Evolutionary conservation across 2,329 filamentous ascomycete species (phyloP).

Genomic region (Bretziella fagacearum): DNA sequence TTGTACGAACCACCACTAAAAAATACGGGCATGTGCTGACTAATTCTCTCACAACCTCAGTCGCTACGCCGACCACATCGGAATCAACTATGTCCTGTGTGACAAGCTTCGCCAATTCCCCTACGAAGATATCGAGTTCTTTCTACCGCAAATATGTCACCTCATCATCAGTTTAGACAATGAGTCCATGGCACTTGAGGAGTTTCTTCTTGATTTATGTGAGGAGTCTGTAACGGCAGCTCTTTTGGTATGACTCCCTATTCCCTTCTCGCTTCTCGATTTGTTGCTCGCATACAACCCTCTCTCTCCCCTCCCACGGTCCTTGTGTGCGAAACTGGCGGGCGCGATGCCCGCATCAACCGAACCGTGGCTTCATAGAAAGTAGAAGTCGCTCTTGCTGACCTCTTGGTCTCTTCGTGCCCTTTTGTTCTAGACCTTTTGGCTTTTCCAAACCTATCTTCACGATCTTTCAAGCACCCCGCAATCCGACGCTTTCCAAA

Average conservation of each 20-base stretch:
- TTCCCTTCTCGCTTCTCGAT: neutral
- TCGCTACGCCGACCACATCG: slow-evolving; percentile 76
- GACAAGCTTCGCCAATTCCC: slow-evolving; percentile 77
- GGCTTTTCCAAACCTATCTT: slow-evolving; percentile 77
- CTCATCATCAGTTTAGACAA: slow-evolving; percentile 78
- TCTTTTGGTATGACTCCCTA: slow-evolving; percentile 46
- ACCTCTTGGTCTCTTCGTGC: neutral
- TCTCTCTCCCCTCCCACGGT: no score
- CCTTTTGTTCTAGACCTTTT: slow-evolving; percentile 50
- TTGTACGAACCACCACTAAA: neutral
- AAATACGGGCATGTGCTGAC: slow-evolving; percentile 5
- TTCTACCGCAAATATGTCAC: slow-evolving; percentile 74
- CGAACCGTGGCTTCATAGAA: no score
- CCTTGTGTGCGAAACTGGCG: no score
- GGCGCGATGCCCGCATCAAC: no score
- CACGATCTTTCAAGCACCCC: slow-evolving; percentile 64
- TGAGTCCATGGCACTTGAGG: slow-evolving; percentile 79
- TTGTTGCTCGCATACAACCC: slow-evolving; percentile 4
- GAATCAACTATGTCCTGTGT: slow-evolving; percentile 78
- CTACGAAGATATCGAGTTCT: slow-evolving; percentile 87
- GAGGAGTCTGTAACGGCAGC: slow-evolving; percentile 77
- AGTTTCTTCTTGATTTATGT: slow-evolving; percentile 72
- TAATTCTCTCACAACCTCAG: slow-evolving; percentile 27
- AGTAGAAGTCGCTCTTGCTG: no score
- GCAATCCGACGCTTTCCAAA: slow-evolving; percentile 62